Percentiles rank a stretch among this genome's conserved stretches.
Evolutionary conservation across 768 basidiomycete species (phyloP).

Genomic region (Phylloporus sp.): DNA sequence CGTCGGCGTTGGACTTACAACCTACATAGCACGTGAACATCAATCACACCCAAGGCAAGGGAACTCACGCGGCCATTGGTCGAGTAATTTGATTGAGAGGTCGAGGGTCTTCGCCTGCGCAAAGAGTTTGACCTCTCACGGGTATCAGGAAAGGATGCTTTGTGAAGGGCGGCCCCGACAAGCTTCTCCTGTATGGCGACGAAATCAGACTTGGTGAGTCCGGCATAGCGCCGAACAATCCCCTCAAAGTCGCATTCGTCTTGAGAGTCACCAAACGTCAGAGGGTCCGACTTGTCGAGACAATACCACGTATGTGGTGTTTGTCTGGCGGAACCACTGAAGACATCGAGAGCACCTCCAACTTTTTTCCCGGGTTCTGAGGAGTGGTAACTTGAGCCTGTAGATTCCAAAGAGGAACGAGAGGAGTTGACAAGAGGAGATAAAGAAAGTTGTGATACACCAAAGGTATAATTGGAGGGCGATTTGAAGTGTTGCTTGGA

Average conservation of each 20-base stretch:
- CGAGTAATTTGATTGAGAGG: slow-evolving; percentile 78
- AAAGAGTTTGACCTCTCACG: slow-evolving; percentile 68
- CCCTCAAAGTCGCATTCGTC: slow-evolving; percentile 63
- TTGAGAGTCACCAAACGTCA: slow-evolving; percentile 47
- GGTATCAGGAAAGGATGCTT: slow-evolving; percentile 51
- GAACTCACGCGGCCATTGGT: slow-evolving; percentile 44
- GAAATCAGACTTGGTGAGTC: slow-evolving; percentile 69
- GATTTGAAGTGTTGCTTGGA: slow-evolving; percentile 49
- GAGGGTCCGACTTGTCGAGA: slow-evolving; percentile 48
- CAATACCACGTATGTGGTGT: slow-evolving; percentile 65
- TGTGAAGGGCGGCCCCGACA: slow-evolving; percentile 57
- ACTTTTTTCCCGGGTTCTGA: slow-evolving; percentile 59
- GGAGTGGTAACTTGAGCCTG: slow-evolving; percentile 84
- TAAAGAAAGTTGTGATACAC: slow-evolving; percentile 57
- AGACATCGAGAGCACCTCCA: slow-evolving; percentile 50
- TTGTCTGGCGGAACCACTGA: slow-evolving; percentile 45
- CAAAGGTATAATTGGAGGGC: slow-evolving; percentile 49
- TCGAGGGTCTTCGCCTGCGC: slow-evolving; percentile 71
- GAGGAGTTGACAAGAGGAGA: slow-evolving; percentile 73
- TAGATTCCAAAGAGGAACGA: slow-evolving; percentile 73
- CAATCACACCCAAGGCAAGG: background rate
- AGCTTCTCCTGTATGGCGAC: slow-evolving; percentile 72
- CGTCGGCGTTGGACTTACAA: slow-evolving; percentile 51
- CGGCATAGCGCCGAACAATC: slow-evolving; percentile 59
- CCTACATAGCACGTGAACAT: slow-evolving; percentile 34